Base-by-base conservation (phyloP, 2,329 filamentous ascomycete species). In the Fusarium coicis region DNA sequence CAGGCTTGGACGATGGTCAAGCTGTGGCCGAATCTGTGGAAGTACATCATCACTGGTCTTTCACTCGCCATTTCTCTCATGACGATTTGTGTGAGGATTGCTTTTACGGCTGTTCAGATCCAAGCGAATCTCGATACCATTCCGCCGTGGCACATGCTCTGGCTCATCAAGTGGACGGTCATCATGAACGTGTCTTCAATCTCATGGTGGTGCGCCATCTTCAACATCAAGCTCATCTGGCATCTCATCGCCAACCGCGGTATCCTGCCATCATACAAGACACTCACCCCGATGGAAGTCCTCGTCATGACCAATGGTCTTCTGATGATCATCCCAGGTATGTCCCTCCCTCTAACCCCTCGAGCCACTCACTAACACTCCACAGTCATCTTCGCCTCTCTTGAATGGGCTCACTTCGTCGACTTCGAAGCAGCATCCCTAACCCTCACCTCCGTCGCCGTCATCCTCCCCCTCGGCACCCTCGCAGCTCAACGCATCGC, bases 281-380 rank as follows among this genome's bases (percentile, higher is more conserved):
- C 82, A 0, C 75, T 90, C 43, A 86, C 80, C 1, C 83, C 87
- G 10, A 86, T 90, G 82, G 88, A 90, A 72, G 83, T 88, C 12
- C 81, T 90, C 30, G 83, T 88, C 56, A 86, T 89, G 74, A 87
- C 87, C 54, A 89, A 90, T 42, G 87, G 87, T 16, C 71, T 88
- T 3, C 80, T 90, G 60, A 89, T 90, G 88, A 72, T 88, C 21
- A 77, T 88, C 15, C 88, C 87, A n/a, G 85, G 87, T 89, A 79
- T 52, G 82, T 79, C 42, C 5, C 18, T 7, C 21, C 34, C 26
- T 28, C 9, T 5, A 26, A 12, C 8, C 26, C 14, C 10, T 30
- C 6, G 4, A 47, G 11, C 4, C 12, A 19, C 49, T 26, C 49
- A 55, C 63, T 72, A 42, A 67, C 55, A 23, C 12, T 11, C 16